A percentile compares a stretch with the other conserved stretches of the same genome.
These are phyloP conservation scores for Coemansia sp. DNA, from an alignment of 192 early-diverging fungal genomes.

Conservation along the genomic window DNA sequence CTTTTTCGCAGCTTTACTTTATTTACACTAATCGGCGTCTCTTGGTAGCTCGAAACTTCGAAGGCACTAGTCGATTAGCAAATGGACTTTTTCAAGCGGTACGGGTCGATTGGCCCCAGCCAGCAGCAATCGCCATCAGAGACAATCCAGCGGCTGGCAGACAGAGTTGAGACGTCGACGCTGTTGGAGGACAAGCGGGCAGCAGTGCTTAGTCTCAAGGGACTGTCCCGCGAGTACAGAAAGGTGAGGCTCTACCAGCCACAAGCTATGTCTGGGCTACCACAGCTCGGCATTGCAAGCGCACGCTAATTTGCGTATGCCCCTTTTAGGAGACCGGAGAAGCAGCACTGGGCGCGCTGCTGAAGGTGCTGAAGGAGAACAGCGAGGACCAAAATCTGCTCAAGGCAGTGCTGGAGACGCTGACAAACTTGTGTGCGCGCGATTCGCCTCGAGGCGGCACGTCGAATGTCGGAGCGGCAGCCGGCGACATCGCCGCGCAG, in stretches of 20 bases:
- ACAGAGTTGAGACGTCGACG: constrained; percentile 76
- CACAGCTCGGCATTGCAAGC: background rate
- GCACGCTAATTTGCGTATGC: background rate
- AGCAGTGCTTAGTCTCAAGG: constrained; percentile 80
- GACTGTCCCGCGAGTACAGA: constrained; percentile 74
- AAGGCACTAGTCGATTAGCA: no score
- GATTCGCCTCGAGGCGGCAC: constrained; percentile 37
- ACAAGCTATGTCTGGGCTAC: no score
- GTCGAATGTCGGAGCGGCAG: constrained; percentile 1
- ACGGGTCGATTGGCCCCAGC: constrained; percentile 41
- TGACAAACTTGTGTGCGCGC: constrained; percentile 57
- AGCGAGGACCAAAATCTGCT: constrained; percentile 79
- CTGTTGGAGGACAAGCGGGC: constrained; percentile 88
- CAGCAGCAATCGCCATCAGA: constrained; percentile 55
- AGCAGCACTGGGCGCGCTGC: constrained; percentile 66
- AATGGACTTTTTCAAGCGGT: constrained; percentile 52
- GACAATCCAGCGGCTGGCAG: constrained; percentile 79
- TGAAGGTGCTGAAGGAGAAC: constrained; percentile 74
- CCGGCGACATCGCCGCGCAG: constrained; percentile 22
- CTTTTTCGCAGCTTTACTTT: no score
- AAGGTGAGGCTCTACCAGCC: constrained; percentile 31
- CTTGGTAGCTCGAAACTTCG: no score
- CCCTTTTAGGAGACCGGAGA: constrained; percentile 84
- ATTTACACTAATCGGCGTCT: no score
- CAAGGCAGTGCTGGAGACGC: constrained; percentile 84